Percentiles rank a stretch among this genome's conserved stretches.
Evolutionary conservation across 2,329 filamentous ascomycete species (phyloP).

Genomic region (Balansia obtecta): DNA sequence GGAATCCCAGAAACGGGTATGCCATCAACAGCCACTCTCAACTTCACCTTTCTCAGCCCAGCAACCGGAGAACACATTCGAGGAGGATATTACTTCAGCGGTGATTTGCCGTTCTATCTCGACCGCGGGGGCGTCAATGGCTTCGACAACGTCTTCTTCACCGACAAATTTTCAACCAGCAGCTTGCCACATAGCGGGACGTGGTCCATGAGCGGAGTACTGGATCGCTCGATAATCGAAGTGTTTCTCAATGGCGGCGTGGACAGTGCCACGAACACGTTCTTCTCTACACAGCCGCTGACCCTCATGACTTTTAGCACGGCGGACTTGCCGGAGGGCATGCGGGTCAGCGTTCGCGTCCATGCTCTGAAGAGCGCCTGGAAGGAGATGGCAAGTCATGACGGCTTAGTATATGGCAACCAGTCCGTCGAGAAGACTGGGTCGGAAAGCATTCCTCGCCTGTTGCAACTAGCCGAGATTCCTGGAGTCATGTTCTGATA

Average conservation of each 20-base stretch:
- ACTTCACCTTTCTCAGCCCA: slow-evolving; percentile 17
- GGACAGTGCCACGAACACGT: slow-evolving; percentile 20
- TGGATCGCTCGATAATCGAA: slow-evolving; percentile 24
- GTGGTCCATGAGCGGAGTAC: slow-evolving; percentile 20
- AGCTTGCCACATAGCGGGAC: slow-evolving; percentile 9
- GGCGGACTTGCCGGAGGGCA: slow-evolving; percentile 9
- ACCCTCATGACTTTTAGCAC: slow-evolving; percentile 12
- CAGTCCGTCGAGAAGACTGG: background rate
- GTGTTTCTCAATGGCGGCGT: slow-evolving; percentile 22
- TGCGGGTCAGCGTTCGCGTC: slow-evolving; percentile 13
- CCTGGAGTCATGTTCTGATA: background rate
- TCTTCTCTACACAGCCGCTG: slow-evolving; percentile 17
- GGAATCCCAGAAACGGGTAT: slow-evolving; percentile 14
- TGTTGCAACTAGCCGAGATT: background rate
- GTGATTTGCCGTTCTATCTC: slow-evolving; percentile 16
- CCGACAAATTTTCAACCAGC: slow-evolving; percentile 17
- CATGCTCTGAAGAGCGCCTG: slow-evolving; percentile 16
- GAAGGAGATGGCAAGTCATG: slow-evolving; percentile 4
- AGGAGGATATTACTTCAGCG: slow-evolving; percentile 16
- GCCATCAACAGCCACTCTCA: slow-evolving; percentile 13
- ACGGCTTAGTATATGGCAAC: slow-evolving; percentile 7
- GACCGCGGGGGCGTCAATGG: slow-evolving; percentile 15
- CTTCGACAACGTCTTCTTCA: slow-evolving; percentile 21
- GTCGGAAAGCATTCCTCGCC: background rate
- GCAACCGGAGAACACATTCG: slow-evolving; percentile 14